These are phyloP conservation scores for Sugiyamaella japonica DNA, from an alignment of 1,139 yeast species.

Conservation along the genomic window DNA sequence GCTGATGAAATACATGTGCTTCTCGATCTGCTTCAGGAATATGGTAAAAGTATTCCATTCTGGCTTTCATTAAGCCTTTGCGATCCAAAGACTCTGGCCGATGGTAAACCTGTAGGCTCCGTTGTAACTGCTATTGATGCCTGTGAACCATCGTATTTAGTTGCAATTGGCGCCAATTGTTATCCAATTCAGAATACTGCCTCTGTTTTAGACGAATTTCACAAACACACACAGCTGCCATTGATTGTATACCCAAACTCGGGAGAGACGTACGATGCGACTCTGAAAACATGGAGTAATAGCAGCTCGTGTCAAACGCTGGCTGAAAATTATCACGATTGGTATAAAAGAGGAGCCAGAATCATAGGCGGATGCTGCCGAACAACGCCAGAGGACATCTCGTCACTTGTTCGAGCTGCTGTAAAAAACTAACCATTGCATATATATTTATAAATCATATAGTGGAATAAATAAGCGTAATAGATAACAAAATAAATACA, in stretches of 20 bases:
- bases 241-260: conserved; percentile 57
- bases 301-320: neutral
- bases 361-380: conserved; percentile 11
- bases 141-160: conserved; percentile 27
- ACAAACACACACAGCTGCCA: conserved; percentile 31
- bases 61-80: conserved; percentile 45
- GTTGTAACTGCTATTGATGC: conserved; percentile 24
- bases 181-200: conserved; percentile 38
- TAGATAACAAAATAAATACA: neutral
- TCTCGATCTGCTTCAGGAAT: conserved; percentile 33
- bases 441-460: neutral
- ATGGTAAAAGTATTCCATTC: conserved; percentile 27
- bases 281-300: conserved; percentile 38
- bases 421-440: neutral
- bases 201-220: conserved; percentile 32
- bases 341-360: conserved; percentile 8
- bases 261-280: conserved; percentile 52
- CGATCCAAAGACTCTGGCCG: conserved; percentile 42
- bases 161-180: conserved; percentile 50
- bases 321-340: neutral
- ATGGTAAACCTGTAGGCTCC: conserved; percentile 41
- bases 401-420: neutral
- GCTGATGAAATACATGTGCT: conserved; percentile 49
- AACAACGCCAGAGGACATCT: neutral
- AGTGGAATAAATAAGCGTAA: neutral